Base-by-base conservation (phyloP, 2,329 filamentous ascomycete genomes). In the Apiospora kogelbergensis region DNA sequence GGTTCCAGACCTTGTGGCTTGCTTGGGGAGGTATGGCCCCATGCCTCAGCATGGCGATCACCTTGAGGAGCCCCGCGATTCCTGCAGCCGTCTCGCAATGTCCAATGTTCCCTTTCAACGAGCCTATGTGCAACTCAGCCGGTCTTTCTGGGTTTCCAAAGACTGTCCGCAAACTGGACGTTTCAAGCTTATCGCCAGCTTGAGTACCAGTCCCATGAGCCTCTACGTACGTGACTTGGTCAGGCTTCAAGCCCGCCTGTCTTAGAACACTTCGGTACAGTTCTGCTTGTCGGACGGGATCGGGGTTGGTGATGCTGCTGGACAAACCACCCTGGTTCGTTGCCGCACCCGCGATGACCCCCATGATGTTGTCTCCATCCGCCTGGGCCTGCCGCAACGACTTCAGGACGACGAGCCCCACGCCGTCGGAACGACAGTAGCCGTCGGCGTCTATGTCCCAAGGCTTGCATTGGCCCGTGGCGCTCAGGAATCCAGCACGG, bases 371-470 rank as follows among this genome's bases (percentile, higher is more conserved):
- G 71, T 89, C 84, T 1, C 84, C 84, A 65, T 89, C 86, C 1
- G 79, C 80, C n/a, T 83, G 67, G 6, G 88, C 88, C 73, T 85
- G 81, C 17, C 82, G 79, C 1, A 88, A 74, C 7, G 80, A 75
- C 75, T 88, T 89, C 33, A 89, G 70, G 3, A 88, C 78, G 3
- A 89, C 77, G 10, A 82, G 77, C 0, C 80, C 85, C 41, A 83
- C 79, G 10, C 80, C 85, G 65, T 89, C 86, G 2, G 78, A 84
- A 17, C 86, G 82, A 70, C 84, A 87, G 70, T 88, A 89, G 7
- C 86, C 86, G 73, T 87, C 84, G 4, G 85, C 86, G 30, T 75
- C 75, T 17, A 80, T 77, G 67, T 86, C 84, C 60, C 82, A 86
- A 2, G 82, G 80, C 65, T 85, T 85, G 71, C 86, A 88, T 11